Base-by-base conservation (phyloP, 441 rosid genomes). In the Aquilaria agallochum region DNA sequence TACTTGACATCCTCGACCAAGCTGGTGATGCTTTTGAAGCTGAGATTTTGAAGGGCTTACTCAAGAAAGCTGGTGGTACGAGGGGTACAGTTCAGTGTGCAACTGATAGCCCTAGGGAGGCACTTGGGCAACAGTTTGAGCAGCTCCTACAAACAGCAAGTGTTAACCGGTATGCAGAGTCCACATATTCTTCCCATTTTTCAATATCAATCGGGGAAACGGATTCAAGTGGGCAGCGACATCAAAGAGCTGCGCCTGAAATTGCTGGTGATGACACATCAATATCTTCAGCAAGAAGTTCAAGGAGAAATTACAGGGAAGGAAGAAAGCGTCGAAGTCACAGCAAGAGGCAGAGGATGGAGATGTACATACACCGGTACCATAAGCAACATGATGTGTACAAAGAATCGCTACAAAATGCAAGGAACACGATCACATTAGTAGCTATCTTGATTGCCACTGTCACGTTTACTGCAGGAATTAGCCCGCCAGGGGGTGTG, bases 391-490 rank as follows among this genome's bases (percentile, higher is more conserved):
- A 67, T 8, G 45, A 65, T 45, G 44, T 12, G 9, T 70, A 76
- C 2, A 66, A 5, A 11, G 80, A 75, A 40, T 76, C 68, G 11
- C 50, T 68, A 12, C 74, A 67, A 59, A 76, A 71, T 71, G 68
- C 75, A 1, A 36, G 83, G 50, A 74, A 74, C 71, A 79, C 76
- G 32, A 68, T 79, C 58, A 69, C 53, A 51, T 14, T 76, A 0
- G 74, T 69, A 0, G 80, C 77, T 5, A 31, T 74, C 51, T 47
- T 79, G 66, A 74, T 74, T 14, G 77, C 74, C 8, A 62, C 79
- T 0, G 75, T 79, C 3, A 53, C 78, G 5, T 79, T 73, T n/a
- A 62, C 80, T 0, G 75, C 59, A 1, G 75, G 75, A 2, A n/a
- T 73, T 7, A 74, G 56, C 48, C 78, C 78, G 10, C 75, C 78